Evolutionary conservation across 495 filamentous ascomycete species (phyloP).

Genomic region (Tuber brumale): DNA sequence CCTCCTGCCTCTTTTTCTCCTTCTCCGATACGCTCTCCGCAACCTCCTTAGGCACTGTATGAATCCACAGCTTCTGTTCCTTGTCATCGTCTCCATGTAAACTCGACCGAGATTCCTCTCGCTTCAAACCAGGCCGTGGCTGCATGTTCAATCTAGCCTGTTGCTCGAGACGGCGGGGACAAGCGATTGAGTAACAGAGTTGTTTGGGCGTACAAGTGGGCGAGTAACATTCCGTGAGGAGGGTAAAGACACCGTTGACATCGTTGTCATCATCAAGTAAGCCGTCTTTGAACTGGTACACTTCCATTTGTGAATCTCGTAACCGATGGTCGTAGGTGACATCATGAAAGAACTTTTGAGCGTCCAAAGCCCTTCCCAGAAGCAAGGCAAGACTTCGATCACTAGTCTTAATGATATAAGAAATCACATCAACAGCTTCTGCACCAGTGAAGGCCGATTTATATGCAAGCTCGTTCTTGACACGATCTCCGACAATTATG

Average conservation of each 20-base stretch:
- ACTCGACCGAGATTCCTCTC: conserved; percentile 71
- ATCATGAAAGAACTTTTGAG: conserved; percentile 99
- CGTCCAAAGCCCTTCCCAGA: conserved; percentile 87
- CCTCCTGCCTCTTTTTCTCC: conserved; percentile 96
- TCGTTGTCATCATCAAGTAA: conserved; percentile 75
- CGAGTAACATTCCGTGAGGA: conserved; percentile 95
- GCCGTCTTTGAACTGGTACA: conserved; percentile 95
- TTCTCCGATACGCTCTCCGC: conserved; percentile 78
- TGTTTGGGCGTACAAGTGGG: conserved; percentile 92
- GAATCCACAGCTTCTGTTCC: conserved; percentile 99
- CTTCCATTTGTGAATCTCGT: conserved; percentile 79
- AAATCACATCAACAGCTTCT: conserved; percentile 91
- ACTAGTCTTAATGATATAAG: conserved; percentile 90
- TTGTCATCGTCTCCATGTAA: conserved; percentile 83
- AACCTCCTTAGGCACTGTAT: conserved; percentile 91
- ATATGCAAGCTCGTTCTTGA: conserved; percentile 95
- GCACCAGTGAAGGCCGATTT: conserved; percentile 91
- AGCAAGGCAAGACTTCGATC: conserved; percentile 92
- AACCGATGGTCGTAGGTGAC: conserved; percentile 96
- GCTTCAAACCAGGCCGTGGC: conserved; percentile 75
- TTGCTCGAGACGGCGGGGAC: conserved; percentile 88
- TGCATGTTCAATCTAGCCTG: conserved; percentile 89
- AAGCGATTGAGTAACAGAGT: conserved; percentile 97
- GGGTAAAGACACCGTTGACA: conserved; percentile 93
- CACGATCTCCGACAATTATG: conserved; percentile 72